Conservation (phyloP, 2,329 filamentous ascomycete species). For the Exophiala sideris region DNA sequence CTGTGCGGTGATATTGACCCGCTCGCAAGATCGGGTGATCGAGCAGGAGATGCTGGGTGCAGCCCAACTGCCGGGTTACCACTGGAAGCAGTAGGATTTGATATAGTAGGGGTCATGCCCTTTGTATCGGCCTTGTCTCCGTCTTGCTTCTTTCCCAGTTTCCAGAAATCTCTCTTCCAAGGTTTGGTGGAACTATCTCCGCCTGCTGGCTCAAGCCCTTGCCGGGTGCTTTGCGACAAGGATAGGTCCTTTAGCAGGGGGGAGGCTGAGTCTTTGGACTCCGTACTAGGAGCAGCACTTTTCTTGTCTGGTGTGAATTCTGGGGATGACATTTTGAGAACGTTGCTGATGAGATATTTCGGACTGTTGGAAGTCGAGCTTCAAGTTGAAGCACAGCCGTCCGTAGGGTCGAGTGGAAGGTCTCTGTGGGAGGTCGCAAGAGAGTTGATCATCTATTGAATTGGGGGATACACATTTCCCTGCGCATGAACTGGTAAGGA, state of each 20-base stretch:
- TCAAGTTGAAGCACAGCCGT: background rate
- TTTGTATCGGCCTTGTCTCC: slow-evolving; percentile 36
- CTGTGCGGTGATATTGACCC: slow-evolving; percentile 42
- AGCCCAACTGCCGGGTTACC: slow-evolving; percentile 28
- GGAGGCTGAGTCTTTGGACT: slow-evolving; percentile 24
- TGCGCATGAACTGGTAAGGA: no score
- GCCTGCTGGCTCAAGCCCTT: background rate
- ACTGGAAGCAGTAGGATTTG: slow-evolving; percentile 22
- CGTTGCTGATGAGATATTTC: background rate
- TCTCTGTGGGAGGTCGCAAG: no score
- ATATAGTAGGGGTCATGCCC: slow-evolving; percentile 27
- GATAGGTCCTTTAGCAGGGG: slow-evolving; percentile 17
- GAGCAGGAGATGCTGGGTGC: slow-evolving; percentile 32
- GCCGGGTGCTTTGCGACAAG: background rate
- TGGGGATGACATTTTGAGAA: slow-evolving; percentile 13
- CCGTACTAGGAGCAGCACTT: slow-evolving; percentile 20
- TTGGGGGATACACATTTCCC: no score
- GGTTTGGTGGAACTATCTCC: slow-evolving; percentile 33
- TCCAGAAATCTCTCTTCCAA: slow-evolving; percentile 59
- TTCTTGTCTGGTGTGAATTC: slow-evolving; percentile 18
- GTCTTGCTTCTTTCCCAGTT: slow-evolving; percentile 61
- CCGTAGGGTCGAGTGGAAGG: background rate
- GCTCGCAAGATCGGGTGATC: slow-evolving; percentile 40
- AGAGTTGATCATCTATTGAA: no score
- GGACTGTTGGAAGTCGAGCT: background rate